phyloP scores from a whole-genome alignment of 192 early-diverging fungal species.

The Backusella parvicylindrica region DNA sequence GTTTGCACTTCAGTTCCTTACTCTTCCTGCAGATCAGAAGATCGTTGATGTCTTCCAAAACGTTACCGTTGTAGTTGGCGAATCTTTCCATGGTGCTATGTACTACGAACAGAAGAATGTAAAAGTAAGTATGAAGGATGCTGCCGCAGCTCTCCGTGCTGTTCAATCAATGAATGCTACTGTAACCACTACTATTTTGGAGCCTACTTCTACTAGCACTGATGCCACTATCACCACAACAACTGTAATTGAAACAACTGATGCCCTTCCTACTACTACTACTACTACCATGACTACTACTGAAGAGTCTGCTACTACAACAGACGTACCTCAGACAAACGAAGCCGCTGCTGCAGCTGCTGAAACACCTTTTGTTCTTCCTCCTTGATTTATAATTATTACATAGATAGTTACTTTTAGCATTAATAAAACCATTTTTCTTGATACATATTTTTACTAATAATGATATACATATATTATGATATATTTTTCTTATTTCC shows the following conservation, averaged over 20 bases:
- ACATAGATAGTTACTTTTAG: neutral
- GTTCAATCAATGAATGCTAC: neutral
- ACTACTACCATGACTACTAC: slow-evolving; percentile 7
- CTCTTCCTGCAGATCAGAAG: neutral
- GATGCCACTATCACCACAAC: neutral
- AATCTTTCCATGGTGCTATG: slow-evolving; percentile 8
- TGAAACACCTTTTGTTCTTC: neutral
- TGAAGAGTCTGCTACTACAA: neutral
- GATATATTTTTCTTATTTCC: too few relatives aligned
- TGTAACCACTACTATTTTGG: neutral
- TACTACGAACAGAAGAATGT: slow-evolving; percentile 20
- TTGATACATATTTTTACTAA: neutral
- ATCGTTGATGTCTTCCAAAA: slow-evolving; percentile 19
- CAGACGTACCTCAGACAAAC: neutral
- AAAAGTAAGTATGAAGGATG: neutral
- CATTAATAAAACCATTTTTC: neutral
- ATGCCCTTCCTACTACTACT: neutral
- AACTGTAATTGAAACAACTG: neutral
- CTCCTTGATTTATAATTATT: neutral
- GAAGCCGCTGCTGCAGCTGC: neutral
- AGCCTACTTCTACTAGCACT: neutral
- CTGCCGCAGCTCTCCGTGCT: neutral
- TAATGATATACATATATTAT: neutral
- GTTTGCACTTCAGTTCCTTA: neutral
- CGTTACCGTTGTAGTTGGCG: slow-evolving; percentile 19